Evolutionary conservation across 2,329 filamentous ascomycete genomes (phyloP).

Genomic region (Penicillium sp.): DNA sequence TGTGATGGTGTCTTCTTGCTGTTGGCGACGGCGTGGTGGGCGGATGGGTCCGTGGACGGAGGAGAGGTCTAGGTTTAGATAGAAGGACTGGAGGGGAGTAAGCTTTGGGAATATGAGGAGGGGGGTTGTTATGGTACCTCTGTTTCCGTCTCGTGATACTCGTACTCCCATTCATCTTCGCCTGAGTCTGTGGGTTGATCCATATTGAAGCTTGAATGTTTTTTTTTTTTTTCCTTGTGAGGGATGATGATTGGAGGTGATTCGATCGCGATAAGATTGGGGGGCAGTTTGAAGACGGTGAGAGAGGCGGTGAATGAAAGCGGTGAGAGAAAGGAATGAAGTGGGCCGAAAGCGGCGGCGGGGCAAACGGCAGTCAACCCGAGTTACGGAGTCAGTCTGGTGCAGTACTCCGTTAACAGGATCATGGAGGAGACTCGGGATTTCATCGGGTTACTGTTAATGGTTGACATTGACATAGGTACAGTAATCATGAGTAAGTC

Average conservation of each 20-base stretch:
- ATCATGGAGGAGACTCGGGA: conserved; percentile 2
- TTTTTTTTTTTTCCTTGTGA: not conserved
- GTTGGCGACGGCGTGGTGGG: conserved; percentile 39
- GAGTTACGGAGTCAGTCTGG: not conserved
- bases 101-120: not conserved
- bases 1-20: conserved; percentile 27
- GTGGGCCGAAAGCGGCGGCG: conserved; percentile 7
- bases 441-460: not conserved
- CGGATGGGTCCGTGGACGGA: conserved; percentile 49
- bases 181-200: conserved; percentile 41
- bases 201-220: conserved; percentile 12
- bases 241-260: conserved; percentile 12
- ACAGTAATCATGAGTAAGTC: not conserved
- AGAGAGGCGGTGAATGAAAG: not conserved
- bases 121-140: conserved; percentile 51
- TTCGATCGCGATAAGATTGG: conserved; percentile 20
- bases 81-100: conserved; percentile 49
- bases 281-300: conserved; percentile 1
- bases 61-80: conserved; percentile 65
- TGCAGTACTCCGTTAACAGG: not conserved
- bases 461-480: not conserved
- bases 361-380: not conserved
- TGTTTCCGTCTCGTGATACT: conserved; percentile 60
- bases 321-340: conserved; percentile 6
- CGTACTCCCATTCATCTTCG: conserved; percentile 66